phyloP scores from a whole-genome alignment of 331 rosid species.

The Dryas integrifolia region DNA sequence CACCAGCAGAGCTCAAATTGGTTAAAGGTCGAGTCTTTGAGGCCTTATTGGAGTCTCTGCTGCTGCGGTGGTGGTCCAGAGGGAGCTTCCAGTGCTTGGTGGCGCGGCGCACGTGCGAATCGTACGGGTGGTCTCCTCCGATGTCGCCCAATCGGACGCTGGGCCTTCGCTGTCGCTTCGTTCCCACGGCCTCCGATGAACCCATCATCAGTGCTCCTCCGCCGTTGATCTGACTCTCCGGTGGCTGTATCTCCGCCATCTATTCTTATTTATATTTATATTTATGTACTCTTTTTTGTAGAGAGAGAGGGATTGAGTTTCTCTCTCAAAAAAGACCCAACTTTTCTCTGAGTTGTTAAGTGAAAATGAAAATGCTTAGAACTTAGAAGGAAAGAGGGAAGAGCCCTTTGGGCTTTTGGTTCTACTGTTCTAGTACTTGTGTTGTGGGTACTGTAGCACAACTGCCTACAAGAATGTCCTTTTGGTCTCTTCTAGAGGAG shows the following conservation, averaged over 20 bases:
- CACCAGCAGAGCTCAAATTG: conserved; percentile 47
- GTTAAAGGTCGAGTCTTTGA: conserved; percentile 82
- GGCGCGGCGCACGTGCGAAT: conserved; percentile 63
- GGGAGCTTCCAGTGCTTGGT: conserved; percentile 62
- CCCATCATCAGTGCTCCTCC: conserved; percentile 38
- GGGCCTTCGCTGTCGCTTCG: conserved; percentile 88
- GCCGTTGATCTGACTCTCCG: conserved; percentile 59
- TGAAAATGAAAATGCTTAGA: background rate
- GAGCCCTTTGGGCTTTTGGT: background rate
- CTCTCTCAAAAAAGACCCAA: background rate
- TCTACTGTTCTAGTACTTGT: background rate
- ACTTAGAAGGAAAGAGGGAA: background rate
- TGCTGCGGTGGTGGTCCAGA: conserved; percentile 35
- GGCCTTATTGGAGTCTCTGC: conserved; percentile 50
- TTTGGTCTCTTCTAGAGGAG: conserved; percentile 13
- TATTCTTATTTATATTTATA: background rate
- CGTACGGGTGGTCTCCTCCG: conserved; percentile 83
- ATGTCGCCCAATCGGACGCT: conserved; percentile 94
- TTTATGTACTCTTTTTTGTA: background rate
- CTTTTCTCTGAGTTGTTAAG: background rate
- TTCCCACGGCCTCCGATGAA: conserved; percentile 54
- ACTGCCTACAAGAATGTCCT: conserved; percentile 1
- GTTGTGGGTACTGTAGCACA: background rate
- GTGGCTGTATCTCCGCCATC: conserved; percentile 79
- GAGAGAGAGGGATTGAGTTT: background rate